Evolutionary conservation across 2,329 filamentous ascomycete species (phyloP).

Genomic region (Aschersonia sp.): DNA sequence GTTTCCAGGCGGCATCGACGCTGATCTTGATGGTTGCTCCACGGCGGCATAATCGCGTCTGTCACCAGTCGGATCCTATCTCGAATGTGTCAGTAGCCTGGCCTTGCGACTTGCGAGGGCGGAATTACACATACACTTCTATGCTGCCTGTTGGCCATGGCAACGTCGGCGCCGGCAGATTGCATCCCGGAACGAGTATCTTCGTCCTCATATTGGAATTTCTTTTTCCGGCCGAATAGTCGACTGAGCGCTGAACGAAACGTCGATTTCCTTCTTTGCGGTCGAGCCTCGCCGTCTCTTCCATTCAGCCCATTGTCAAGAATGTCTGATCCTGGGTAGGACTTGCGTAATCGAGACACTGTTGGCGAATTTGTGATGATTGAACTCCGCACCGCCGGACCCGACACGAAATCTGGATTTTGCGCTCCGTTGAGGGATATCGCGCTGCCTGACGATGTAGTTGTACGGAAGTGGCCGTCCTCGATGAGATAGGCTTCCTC

Average conservation of each 20-base stretch:
- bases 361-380: not conserved
- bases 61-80: conserved; percentile 21
- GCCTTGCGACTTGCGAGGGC: not conserved
- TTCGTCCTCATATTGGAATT: conserved; percentile 14
- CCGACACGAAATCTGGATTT: too few species aligned
- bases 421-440: not conserved
- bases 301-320: conserved; percentile 6
- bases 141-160: conserved; percentile 17
- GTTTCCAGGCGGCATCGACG: conserved; percentile 45
- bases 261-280: conserved; percentile 42
- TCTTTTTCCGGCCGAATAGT: conserved; percentile 45
- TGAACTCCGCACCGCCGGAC: not conserved
- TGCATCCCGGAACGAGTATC: not conserved
- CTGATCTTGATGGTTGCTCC: conserved; percentile 35
- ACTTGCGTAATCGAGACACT: conserved; percentile 2
- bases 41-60: conserved; percentile 17
- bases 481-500: not conserved
- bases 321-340: conserved; percentile 6
- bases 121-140: conserved; percentile 29
- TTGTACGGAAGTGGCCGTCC: not conserved
- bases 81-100: not conserved
- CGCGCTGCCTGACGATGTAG: not conserved
- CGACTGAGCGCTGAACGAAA: conserved; percentile 40
- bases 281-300: conserved; percentile 8
- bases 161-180: not conserved